A percentile compares a stretch with the other conserved stretches of the same genome.
These are phyloP conservation scores for Paracamarosporium sp. DNA, from an alignment of 2,329 filamentous ascomycete genomes.

Conservation along the genomic window DNA sequence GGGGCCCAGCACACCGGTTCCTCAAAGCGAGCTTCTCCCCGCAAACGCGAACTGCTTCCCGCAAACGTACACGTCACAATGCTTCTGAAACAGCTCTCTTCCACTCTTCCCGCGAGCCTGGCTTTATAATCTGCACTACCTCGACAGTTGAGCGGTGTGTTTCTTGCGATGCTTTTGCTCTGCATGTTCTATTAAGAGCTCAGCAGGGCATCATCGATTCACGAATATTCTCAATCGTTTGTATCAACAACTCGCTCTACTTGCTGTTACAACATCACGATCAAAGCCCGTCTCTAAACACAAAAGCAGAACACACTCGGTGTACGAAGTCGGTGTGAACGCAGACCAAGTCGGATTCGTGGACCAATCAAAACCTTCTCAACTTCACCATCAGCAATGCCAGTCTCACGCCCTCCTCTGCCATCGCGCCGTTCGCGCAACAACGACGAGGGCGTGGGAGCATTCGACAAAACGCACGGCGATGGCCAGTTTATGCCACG, in stretches of 20 bases:
- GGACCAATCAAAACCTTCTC: not conserved
- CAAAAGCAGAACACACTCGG: not conserved
- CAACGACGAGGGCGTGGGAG: not conserved
- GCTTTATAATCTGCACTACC: not conserved
- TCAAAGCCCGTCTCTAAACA: conserved; percentile 1
- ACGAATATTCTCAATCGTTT: too few species aligned
- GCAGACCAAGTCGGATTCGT: not conserved
- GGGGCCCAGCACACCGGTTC: not conserved
- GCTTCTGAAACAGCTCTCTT: not conserved
- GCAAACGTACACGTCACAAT: conserved; percentile 1
- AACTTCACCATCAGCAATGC: not conserved
- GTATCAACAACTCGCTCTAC: too few species aligned
- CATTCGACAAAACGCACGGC: not conserved
- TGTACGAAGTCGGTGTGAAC: too few species aligned
- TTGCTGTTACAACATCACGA: too few species aligned
- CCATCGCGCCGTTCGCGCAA: not conserved
- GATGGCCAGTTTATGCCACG: not conserved
- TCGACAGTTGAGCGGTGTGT: not conserved
- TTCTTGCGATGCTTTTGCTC: not conserved
- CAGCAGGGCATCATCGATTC: conserved; percentile 14
- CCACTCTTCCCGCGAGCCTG: not conserved
- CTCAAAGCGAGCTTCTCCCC: not conserved
- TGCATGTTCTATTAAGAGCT: not conserved
- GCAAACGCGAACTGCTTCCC: too few species aligned
- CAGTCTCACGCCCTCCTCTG: not conserved